Evolutionary conservation across 441 rosid genomes (phyloP).

Genomic region (Euphorbia schlechtendalii): DNA sequence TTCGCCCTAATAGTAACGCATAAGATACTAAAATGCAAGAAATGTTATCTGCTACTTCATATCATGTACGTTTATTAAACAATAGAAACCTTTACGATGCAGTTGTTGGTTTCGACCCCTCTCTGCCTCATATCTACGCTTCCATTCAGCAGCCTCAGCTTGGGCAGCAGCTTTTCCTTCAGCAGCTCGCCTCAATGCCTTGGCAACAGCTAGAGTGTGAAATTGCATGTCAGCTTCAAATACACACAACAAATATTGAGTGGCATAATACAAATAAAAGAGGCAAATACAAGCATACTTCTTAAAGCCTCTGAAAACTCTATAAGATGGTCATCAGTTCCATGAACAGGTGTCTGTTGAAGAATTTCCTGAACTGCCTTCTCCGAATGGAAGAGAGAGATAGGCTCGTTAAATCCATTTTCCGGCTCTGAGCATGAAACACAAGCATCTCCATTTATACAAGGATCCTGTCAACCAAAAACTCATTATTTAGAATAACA

Average conservation of each 20-base stretch:
- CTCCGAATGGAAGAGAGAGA: slow-evolving; percentile 56
- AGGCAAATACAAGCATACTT: slow-evolving; percentile 43
- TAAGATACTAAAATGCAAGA: too few species aligned
- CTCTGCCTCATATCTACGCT: slow-evolving; percentile 84
- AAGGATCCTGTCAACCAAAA: slow-evolving; percentile 34
- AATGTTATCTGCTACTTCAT: slow-evolving; percentile 5
- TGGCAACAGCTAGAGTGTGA: slow-evolving; percentile 74
- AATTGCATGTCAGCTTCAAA: slow-evolving; percentile 5
- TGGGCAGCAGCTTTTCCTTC: slow-evolving; percentile 97
- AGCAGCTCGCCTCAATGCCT: slow-evolving; percentile 86
- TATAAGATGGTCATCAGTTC: slow-evolving; percentile 76
- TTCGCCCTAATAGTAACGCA: neutral
- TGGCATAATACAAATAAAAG: slow-evolving; percentile 7
- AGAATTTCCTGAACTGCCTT: slow-evolving; percentile 85
- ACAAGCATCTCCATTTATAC: slow-evolving; percentile 48
- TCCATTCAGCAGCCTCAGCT: slow-evolving; percentile 99
- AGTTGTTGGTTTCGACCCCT: slow-evolving; percentile 44
- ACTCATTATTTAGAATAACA: too few species aligned
- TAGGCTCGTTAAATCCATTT: slow-evolving; percentile 40
- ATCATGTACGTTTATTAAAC: too few species aligned
- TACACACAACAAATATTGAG: neutral
- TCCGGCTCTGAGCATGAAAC: slow-evolving; percentile 35
- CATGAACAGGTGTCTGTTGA: slow-evolving; percentile 68
- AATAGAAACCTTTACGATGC: slow-evolving; percentile 59
- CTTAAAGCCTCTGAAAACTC: slow-evolving; percentile 95